Conservation (phyloP, 2,329 filamentous ascomycete species). For the Dryadomyces quercivorus region DNA sequence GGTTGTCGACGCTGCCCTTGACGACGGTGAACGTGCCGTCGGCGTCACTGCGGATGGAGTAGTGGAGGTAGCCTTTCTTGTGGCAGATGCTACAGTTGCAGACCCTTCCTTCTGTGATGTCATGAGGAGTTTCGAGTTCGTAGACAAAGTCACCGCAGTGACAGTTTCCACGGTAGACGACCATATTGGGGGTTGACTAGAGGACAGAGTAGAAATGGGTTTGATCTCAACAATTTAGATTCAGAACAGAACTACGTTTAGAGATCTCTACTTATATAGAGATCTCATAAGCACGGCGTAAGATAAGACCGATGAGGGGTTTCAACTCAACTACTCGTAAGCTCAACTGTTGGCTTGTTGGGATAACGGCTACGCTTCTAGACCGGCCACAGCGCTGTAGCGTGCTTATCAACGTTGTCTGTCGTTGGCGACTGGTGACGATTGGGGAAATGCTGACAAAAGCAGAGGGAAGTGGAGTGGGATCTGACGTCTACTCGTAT, state of each 20-base stretch:
- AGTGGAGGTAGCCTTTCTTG: slow-evolving; percentile 33
- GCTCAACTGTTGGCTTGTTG: background rate
- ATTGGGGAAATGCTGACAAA: too few species aligned
- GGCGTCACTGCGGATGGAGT: slow-evolving; percentile 15
- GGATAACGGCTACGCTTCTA: too few species aligned
- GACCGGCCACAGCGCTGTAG: too few species aligned
- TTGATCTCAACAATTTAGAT: too few species aligned
- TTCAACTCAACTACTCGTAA: too few species aligned
- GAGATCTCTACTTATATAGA: too few species aligned
- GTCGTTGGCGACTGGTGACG: too few species aligned
- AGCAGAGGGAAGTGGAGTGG: too few species aligned
- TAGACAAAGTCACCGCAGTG: slow-evolving; percentile 44
- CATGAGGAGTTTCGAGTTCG: slow-evolving; percentile 38
- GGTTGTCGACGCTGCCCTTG: slow-evolving; percentile 28
- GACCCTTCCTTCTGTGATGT: slow-evolving; percentile 37
- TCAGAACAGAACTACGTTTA: too few species aligned
- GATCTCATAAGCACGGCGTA: background rate
- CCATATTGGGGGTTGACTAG: slow-evolving; percentile 6
- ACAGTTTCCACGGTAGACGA: slow-evolving; percentile 41
- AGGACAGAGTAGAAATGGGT: background rate
- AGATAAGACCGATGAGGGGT: background rate
- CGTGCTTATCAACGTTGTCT: too few species aligned
- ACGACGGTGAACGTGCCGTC: slow-evolving; percentile 28
- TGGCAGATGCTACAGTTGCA: slow-evolving; percentile 59
- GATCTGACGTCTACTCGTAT: too few species aligned